phyloP scores from a whole-genome alignment of 805 yeast genomes.

The Wickerhamomyces chaumierensis region DNA sequence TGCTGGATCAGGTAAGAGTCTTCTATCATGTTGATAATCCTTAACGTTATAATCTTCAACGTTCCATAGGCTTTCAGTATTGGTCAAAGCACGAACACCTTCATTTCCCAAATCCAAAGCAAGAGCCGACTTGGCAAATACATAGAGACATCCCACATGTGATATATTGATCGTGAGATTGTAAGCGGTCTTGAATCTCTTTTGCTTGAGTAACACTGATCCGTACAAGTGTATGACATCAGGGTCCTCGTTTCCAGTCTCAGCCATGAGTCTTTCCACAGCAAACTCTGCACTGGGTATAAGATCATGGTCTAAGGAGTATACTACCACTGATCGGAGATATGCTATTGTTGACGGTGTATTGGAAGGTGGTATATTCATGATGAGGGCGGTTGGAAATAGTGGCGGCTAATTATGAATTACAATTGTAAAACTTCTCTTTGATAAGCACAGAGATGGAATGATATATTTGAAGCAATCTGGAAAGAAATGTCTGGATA shows the following conservation, averaged over 20 bases:
- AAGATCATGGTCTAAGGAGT: constrained; percentile 61
- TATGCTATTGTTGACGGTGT: constrained; percentile 13
- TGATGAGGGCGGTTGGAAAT: no score
- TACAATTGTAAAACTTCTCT: no score
- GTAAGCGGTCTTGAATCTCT: constrained; percentile 52
- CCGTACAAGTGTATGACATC: constrained; percentile 65
- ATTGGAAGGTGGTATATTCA: neutral
- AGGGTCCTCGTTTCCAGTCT: constrained; percentile 28
- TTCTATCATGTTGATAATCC: constrained; percentile 28
- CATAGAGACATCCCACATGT: constrained; percentile 67
- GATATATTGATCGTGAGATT: constrained; percentile 32
- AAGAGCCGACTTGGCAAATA: constrained; percentile 61
- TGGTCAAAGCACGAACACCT: constrained; percentile 45
- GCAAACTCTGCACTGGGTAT: constrained; percentile 74
- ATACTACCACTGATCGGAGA: constrained; percentile 50
- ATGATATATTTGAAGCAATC: no score
- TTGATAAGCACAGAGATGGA: no score
- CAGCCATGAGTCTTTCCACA: constrained; percentile 69
- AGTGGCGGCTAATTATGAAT: no score
- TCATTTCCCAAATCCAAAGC: constrained; percentile 42
- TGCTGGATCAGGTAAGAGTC: constrained; percentile 51
- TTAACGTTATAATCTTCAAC: constrained; percentile 6
- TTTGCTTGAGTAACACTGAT: constrained; percentile 47
- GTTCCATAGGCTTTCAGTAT: constrained; percentile 27
- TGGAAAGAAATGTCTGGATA: no score